Conservation (phyloP, 768 basidiomycete genomes). For the Calocybe cyanea region DNA sequence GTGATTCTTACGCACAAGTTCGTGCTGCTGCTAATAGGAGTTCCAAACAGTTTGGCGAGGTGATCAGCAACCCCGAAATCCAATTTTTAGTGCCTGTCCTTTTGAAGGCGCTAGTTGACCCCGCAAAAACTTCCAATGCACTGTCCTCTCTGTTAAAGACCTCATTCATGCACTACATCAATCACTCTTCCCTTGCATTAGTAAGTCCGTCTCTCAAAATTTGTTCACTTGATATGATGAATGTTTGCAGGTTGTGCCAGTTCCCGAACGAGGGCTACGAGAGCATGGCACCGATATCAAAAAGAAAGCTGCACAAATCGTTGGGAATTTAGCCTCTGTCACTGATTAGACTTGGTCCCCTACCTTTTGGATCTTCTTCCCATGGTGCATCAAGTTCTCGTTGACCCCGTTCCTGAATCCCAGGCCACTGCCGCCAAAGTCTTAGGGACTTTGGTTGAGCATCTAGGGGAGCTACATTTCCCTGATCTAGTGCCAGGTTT, state of each 20-base stretch:
- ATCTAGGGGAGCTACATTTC: conserved; percentile 91
- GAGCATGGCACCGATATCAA: conserved; percentile 94
- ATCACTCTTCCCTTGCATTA: conserved; percentile 91
- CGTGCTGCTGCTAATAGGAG: conserved; percentile 89
- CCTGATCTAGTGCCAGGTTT: conserved; percentile 92
- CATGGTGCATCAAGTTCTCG: conserved; percentile 85
- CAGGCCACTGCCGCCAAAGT: conserved; percentile 97
- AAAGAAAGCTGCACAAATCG: conserved; percentile 93
- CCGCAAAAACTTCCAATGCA: conserved; percentile 83
- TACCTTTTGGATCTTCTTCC: conserved; percentile 89
- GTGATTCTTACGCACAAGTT: conserved; percentile 97
- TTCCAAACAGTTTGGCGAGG: conserved; percentile 96
- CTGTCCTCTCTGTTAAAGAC: conserved; percentile 85
- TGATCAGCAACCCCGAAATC: conserved; percentile 97
- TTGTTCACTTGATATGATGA: neutral
- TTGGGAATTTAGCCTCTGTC: conserved; percentile 92
- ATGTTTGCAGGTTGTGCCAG: conserved; percentile 74
- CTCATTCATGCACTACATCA: conserved; percentile 97
- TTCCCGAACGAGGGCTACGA: conserved; percentile 87
- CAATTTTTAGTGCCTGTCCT: conserved; percentile 85
- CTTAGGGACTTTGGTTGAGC: conserved; percentile 93
- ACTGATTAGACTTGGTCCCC: conserved; percentile 91
- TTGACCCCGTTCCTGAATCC: conserved; percentile 97
- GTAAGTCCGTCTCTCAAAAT: conserved; percentile 50
- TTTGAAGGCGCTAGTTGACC: conserved; percentile 94